Conservation (phyloP, 305 asterid genomes). For the Solanum hybrid region DNA sequence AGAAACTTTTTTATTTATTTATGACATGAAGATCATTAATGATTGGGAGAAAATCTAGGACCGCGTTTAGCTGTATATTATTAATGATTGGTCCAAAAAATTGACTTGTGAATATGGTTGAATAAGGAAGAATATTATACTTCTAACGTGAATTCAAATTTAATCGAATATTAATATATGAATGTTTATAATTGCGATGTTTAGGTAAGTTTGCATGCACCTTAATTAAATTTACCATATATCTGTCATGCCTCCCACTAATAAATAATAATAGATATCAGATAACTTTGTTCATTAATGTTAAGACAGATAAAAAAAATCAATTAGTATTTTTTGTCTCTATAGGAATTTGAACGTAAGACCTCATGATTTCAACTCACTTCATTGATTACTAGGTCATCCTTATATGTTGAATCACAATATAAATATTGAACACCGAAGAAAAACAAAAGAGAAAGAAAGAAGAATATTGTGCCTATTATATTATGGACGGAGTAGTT, state of each 20-base stretch:
- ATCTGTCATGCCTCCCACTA: background rate
- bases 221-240: background rate
- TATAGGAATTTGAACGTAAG: background rate
- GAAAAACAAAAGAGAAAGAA: background rate
- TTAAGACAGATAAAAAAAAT: background rate
- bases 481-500: background rate
- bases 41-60: background rate
- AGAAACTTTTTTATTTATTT: too few species aligned
- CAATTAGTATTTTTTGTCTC: background rate
- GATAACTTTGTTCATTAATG: background rate
- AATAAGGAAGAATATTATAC: background rate
- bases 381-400: background rate
- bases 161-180: background rate
- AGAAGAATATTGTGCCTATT: background rate
- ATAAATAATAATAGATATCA: too few species aligned
- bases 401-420: background rate
- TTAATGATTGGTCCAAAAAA: background rate
- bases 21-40: background rate
- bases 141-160: background rate
- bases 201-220: fast-evolving
- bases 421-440: background rate
- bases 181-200: fast-evolving
- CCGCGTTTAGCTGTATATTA: background rate
- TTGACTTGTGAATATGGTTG: background rate
- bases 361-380: background rate